phyloP scores from a whole-genome alignment of 495 filamentous ascomycete genomes.

The Durotheca rogersii region DNA sequence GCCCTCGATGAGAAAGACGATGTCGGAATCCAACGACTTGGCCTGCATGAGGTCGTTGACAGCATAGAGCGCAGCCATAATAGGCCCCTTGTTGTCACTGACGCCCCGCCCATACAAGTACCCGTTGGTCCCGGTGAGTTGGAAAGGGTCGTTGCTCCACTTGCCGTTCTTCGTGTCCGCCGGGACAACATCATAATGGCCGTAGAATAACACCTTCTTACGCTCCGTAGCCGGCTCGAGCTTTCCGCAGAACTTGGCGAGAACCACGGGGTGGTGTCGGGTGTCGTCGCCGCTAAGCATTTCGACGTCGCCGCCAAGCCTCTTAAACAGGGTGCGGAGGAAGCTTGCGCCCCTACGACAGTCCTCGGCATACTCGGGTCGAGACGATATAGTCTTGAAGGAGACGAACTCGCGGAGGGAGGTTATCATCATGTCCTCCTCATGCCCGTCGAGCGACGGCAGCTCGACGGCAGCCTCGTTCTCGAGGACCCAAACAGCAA shows the following conservation, averaged over 20 bases:
- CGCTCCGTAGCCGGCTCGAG: slow-evolving; percentile 54
- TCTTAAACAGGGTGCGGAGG: slow-evolving; percentile 83
- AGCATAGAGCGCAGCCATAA: slow-evolving; percentile 89
- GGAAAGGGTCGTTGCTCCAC: slow-evolving; percentile 86
- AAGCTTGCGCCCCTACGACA: slow-evolving; percentile 91
- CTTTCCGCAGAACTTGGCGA: slow-evolving; percentile 80
- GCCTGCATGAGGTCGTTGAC: slow-evolving; percentile 81
- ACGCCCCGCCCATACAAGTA: slow-evolving; percentile 97
- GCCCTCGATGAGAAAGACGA: slow-evolving; percentile 92
- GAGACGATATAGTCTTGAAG: slow-evolving; percentile 86
- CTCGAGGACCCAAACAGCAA: slow-evolving; percentile 86
- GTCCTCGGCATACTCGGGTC: slow-evolving; percentile 78
- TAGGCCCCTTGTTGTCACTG: slow-evolving; percentile 95
- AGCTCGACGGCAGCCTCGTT: slow-evolving; percentile 46
- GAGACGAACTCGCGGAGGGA: slow-evolving; percentile 81
- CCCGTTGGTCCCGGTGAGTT: slow-evolving; percentile 79
- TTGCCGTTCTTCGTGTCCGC: slow-evolving; percentile 75
- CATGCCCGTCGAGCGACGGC: slow-evolving; percentile 34
- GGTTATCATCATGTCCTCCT: slow-evolving; percentile 79
- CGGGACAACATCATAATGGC: slow-evolving; percentile 98
- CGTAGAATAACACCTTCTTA: slow-evolving; percentile 93
- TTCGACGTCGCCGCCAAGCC: slow-evolving; percentile 83
- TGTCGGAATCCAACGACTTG: slow-evolving; percentile 76
- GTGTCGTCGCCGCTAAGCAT: slow-evolving; percentile 73
- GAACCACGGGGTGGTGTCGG: slow-evolving; percentile 80